Evolutionary conservation across 768 basidiomycete genomes (phyloP), one percentile per base, ranked within the genome.

Genomic region (Cytidiella melzeri): DNA sequence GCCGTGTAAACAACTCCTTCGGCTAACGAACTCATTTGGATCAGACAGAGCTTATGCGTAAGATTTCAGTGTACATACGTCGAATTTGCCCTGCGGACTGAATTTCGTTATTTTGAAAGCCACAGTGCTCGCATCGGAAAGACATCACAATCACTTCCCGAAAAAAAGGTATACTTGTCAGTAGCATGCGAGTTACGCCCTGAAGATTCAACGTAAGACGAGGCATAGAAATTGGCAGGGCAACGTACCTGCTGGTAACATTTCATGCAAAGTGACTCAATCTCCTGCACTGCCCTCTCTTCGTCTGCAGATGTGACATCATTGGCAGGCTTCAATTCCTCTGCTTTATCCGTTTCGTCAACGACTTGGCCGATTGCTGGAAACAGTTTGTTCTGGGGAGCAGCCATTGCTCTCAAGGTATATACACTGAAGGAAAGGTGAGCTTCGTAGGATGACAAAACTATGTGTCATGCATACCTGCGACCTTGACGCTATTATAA

Each of bases 131-230:
- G 64, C 96, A 99, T 49, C 86, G 79, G 72, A 99, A 99, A 34
- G 92, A 94, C 83, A 95, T 92, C 52, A 98, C 81, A 55, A 99
- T 88, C 45, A 98, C 84, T 65, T 99, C 91, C 40, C 81, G 75
- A 73, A 98, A 98, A 73, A 83, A 98, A 0, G 96, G 96, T 43
- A 99, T 99, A 2, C 84, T 82, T 0, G 94, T 97, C 43, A 99
- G 72, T 58, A 99, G 79, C 58, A 99, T 68, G 38, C 92, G 73
- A 1, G 96, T 99, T 11, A 73, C 70, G 26, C 95, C 95, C 92
- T 97, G 74, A 15, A 34, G 21, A 34, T 18, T 34, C 9, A 7
- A 15, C 30, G 30, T 7, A 27, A 37, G 47, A 54, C 43, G 15
- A 50, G 23, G 36, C 19, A 21, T 6, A 12, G n/a, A 4, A 18